These are phyloP conservation scores for Westerdykella ornata DNA, from an alignment of 2,329 filamentous ascomycete genomes.

Conservation along the genomic window DNA sequence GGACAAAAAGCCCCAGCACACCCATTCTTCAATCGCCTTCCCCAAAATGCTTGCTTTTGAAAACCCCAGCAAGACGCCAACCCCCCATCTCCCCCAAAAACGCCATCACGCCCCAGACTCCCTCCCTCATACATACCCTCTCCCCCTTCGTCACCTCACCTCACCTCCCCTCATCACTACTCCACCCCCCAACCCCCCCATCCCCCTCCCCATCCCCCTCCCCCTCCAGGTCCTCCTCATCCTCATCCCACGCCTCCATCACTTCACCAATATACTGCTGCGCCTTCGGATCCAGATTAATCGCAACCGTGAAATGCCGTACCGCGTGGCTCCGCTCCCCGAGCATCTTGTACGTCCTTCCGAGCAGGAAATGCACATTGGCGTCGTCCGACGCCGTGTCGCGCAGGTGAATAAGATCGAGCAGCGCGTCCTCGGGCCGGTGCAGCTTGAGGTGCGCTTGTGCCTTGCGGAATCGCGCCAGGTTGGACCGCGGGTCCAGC, in stretches of 20 bases:
- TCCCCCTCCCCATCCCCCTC: slow-evolving; percentile 85
- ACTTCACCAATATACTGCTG: slow-evolving; percentile 92
- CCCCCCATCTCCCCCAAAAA: no score
- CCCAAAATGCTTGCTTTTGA: no score
- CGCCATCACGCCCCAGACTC: no score
- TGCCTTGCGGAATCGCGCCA: slow-evolving; percentile 90
- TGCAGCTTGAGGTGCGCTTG: slow-evolving; percentile 73
- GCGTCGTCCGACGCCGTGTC: slow-evolving; percentile 90
- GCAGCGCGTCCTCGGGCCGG: slow-evolving; percentile 63
- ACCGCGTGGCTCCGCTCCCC: slow-evolving; percentile 66
- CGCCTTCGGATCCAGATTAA: slow-evolving; percentile 95
- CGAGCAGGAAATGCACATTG: slow-evolving; percentile 91
- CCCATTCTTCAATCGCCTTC: no score
- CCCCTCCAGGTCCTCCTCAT: slow-evolving; percentile 55
- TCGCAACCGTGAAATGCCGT: slow-evolving; percentile 84
- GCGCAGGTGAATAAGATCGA: slow-evolving; percentile 80
- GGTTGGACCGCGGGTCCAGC: slow-evolving; percentile 70
- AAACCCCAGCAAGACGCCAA: no score
- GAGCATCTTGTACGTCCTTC: slow-evolving; percentile 61
- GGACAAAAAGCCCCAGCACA: no score
- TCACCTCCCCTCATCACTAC: slow-evolving; percentile 28
- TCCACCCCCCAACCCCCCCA: slow-evolving; percentile 46
- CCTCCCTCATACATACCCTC: no score
- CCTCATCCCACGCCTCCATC: slow-evolving; percentile 84
- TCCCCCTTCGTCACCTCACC: neutral